phyloP scores from a whole-genome alignment of 176 grass and related monocot species.

The Oropetium thomaeum region DNA sequence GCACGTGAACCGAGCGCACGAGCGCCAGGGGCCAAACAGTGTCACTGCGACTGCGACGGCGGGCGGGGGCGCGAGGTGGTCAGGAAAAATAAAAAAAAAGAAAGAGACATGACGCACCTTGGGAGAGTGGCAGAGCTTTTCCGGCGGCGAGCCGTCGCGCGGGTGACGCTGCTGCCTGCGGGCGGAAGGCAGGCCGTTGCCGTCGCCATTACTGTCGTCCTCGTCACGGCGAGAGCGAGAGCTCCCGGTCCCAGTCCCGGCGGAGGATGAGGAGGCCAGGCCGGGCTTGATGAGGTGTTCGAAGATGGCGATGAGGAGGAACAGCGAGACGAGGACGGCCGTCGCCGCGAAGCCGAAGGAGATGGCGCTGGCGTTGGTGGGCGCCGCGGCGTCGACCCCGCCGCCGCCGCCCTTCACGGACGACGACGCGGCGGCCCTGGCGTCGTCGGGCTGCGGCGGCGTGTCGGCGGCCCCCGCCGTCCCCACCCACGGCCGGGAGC shows the following conservation, averaged over 20 bases:
- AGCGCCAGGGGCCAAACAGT: not conserved
- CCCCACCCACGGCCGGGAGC: constrained; percentile 54
- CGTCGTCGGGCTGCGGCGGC: constrained; percentile 31
- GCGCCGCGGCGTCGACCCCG: constrained; percentile 42
- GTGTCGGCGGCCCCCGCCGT: constrained; percentile 24
- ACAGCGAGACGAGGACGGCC: constrained; percentile 87
- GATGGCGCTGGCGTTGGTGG: constrained; percentile 80
- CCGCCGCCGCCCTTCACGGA: constrained; percentile 55
- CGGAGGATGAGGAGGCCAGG: constrained; percentile 41
- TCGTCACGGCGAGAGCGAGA: constrained; percentile 10
- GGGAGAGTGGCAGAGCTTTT: constrained; percentile 45
- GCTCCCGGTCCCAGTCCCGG: too few relatives aligned
- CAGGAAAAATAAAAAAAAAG: too few relatives aligned
- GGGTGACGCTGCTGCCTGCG: not conserved
- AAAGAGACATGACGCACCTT: too few relatives aligned
- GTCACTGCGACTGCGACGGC: not conserved
- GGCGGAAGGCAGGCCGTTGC: not conserved
- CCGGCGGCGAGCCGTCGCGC: constrained; percentile 13
- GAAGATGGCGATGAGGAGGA: constrained; percentile 98
- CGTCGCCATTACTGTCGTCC: not conserved
- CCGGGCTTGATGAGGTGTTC: constrained; percentile 96
- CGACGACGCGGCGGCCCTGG: constrained; percentile 29
- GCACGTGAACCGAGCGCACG: constrained; percentile 32
- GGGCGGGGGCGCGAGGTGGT: too few relatives aligned
- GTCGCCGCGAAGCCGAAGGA: constrained; percentile 99